A percentile compares a stretch with the other conserved stretches of the same genome.
Evolutionary conservation across 2,329 filamentous ascomycete genomes (phyloP).

Genomic region (Apiospora kogelbergensis): DNA sequence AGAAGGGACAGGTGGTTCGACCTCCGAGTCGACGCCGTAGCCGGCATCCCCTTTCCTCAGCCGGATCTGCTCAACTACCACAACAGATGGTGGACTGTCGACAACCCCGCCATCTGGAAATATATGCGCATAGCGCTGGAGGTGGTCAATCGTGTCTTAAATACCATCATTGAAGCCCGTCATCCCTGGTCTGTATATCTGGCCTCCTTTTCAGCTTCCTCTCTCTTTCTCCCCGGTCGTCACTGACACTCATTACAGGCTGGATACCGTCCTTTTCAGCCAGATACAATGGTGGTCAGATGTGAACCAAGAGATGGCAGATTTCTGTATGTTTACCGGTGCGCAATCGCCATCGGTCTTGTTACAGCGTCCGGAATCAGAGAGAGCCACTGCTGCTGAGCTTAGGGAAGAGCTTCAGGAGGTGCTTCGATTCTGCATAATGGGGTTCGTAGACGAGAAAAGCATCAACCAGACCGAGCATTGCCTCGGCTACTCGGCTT

Average conservation of each 20-base stretch:
- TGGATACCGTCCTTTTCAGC: background rate
- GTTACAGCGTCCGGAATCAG: background rate
- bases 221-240: background rate
- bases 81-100: conserved; percentile 14
- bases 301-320: background rate
- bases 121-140: conserved; percentile 8
- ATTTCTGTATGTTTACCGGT: background rate
- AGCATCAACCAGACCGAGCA: background rate
- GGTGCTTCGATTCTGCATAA: background rate
- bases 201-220: background rate
- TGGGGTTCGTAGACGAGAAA: background rate
- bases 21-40: background rate
- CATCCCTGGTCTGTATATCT: background rate
- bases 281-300: background rate
- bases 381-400: background rate
- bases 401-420: background rate
- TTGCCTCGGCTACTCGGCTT: background rate
- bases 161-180: background rate
- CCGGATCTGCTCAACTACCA: background rate
- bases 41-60: background rate
- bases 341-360: background rate
- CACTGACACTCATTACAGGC: background rate
- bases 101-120: conserved; percentile 13
- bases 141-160: conserved; percentile 9
- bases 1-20: conserved; percentile 11